A percentile compares a stretch with the other conserved stretches of the same genome.
These are phyloP conservation scores for Begonia fuchsioides DNA, from an alignment of 306 rosid species.

Conservation along the genomic window DNA sequence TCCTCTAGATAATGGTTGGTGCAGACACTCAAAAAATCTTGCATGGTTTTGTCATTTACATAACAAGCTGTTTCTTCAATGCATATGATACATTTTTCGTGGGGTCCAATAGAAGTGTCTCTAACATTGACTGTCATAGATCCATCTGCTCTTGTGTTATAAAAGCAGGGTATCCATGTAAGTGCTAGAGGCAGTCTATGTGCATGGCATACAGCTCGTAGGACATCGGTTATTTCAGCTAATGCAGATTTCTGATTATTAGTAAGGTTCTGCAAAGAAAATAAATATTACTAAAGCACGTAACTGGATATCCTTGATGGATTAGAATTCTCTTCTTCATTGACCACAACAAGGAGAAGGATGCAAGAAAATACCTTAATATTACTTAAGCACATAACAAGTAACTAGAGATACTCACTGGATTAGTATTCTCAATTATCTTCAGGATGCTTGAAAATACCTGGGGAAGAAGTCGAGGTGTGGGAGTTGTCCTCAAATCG, in stretches of 20 bases:
- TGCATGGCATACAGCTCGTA: conserved; percentile 57
- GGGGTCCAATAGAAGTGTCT: too few relatives aligned
- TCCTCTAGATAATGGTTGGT: conserved; percentile 56
- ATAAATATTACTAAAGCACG: background rate
- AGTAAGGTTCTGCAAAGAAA: conserved; percentile 41
- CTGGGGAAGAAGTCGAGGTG: conserved; percentile 46
- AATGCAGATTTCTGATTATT: conserved; percentile 37
- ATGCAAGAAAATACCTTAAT: too few relatives aligned
- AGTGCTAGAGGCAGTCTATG: conserved; percentile 68
- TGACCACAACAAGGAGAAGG: too few relatives aligned
- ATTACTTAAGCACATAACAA: too few relatives aligned
- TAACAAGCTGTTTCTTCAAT: conserved; percentile 53
- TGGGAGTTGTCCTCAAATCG: conserved; percentile 32
- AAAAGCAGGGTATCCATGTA: conserved; percentile 62
- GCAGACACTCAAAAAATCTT: conserved; percentile 47
- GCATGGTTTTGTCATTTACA: conserved; percentile 26
- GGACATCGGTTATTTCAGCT: conserved; percentile 49
- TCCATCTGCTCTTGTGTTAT: conserved; percentile 8
- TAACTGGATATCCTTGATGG: too few relatives aligned
- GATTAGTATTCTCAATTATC: too few relatives aligned
- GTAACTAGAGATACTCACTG: too few relatives aligned
- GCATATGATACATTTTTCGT: too few relatives aligned
- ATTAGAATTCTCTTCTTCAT: too few relatives aligned
- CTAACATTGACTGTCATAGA: background rate
- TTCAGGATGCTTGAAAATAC: conserved; percentile 17